These are phyloP conservation scores for Chlorella sp. DNA, from an alignment of 139 green algal genomes.

Conservation along the genomic window DNA sequence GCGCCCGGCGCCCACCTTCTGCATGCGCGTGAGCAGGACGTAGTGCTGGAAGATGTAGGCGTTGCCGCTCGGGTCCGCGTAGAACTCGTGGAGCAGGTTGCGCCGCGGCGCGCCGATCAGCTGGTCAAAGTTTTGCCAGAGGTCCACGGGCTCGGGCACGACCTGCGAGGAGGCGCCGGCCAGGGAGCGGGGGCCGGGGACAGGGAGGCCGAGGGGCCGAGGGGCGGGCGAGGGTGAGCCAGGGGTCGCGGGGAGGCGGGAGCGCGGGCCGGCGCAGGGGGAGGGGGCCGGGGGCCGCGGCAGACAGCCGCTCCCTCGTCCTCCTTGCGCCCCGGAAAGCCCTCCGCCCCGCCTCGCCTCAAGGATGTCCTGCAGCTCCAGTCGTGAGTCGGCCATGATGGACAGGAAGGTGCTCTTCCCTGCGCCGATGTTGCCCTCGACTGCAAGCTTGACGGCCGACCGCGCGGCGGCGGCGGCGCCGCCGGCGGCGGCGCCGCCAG, in stretches of 20 bases:
- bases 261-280: background rate
- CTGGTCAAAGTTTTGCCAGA: conserved; percentile 77
- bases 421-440: conserved; percentile 96
- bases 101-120: conserved; percentile 8
- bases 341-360: conserved; percentile 31
- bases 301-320: too few relatives aligned
- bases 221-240: background rate
- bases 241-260: background rate
- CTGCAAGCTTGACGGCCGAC: conserved; percentile 80
- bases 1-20: conserved; percentile 38
- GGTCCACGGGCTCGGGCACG: conserved; percentile 91
- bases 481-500: conserved; percentile 4
- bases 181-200: background rate
- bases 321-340: too few relatives aligned
- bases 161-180: too few relatives aligned
- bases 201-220: too few relatives aligned
- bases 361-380: conserved; percentile 56
- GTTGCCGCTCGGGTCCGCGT: conserved; percentile 81
- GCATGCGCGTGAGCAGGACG: conserved; percentile 91
- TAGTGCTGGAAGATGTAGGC: conserved; percentile 99
- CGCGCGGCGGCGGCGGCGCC: background rate
- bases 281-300: background rate
- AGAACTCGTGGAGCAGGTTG: conserved; percentile 95
- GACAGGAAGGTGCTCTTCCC: conserved; percentile 95
- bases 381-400: conserved; percentile 36